Evolutionary conservation across 2,329 filamentous ascomycete species (phyloP).

Genomic region (Amauroascus niger): DNA sequence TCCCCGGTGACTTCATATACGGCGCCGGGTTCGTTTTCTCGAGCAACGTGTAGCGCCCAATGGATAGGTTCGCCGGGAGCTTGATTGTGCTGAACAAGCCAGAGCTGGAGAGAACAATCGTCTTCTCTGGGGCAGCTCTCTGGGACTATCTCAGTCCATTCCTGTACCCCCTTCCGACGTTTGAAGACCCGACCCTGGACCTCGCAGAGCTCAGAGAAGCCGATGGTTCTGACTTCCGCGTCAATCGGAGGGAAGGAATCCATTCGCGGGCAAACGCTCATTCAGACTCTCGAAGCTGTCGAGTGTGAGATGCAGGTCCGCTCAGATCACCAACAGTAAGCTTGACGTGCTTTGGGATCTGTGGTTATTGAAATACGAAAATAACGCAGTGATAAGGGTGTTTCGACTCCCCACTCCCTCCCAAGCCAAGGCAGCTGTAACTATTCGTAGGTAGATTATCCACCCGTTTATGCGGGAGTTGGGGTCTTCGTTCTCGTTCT

Average conservation of each 20-base stretch:
- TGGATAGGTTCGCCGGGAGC: constrained; percentile 19
- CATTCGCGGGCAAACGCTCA: constrained; percentile 15
- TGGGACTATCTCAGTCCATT: constrained; percentile 14
- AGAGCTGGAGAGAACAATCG: constrained; percentile 16
- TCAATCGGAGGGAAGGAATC: constrained; percentile 3
- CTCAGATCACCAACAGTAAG: too few relatives aligned
- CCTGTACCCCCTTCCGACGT: constrained; percentile 15
- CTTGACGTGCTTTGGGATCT: too few relatives aligned
- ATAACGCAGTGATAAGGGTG: too few relatives aligned
- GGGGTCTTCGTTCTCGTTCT: constrained; percentile 18
- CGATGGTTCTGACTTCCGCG: constrained; percentile 21
- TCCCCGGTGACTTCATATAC: constrained; percentile 24
- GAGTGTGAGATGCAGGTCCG: neutral
- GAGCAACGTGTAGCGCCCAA: constrained; percentile 22
- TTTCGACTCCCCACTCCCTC: too few relatives aligned
- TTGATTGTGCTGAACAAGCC: constrained; percentile 20
- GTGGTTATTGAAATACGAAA: too few relatives aligned
- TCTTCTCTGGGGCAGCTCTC: neutral
- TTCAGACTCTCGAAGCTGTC: constrained; percentile 15
- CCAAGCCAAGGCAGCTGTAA: too few relatives aligned
- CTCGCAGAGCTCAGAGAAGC: constrained; percentile 19
- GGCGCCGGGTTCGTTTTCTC: constrained; percentile 22
- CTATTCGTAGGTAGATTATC: too few relatives aligned
- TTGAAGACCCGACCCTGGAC: constrained; percentile 18
- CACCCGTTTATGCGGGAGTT: too few relatives aligned